Base-by-base conservation (phyloP, 805 yeast species). In the Starmerella floris region DNA sequence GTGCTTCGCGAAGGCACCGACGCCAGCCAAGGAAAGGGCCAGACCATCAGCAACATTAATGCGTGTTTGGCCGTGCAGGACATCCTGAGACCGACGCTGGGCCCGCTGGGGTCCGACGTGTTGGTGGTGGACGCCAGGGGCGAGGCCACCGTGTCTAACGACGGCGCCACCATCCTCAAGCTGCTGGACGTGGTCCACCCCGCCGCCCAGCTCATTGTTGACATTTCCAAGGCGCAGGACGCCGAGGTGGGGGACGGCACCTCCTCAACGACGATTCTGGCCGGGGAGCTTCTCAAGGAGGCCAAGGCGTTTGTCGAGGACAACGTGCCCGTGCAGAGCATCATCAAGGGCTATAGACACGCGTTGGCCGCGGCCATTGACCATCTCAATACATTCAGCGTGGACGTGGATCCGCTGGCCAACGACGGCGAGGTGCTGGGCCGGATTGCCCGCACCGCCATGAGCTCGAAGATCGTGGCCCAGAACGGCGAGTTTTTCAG, bases 241-340 rank as follows among this genome's bases (percentile, higher is more conserved):
- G 95, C 93, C 47, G 96, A 88, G 62, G 95, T 88, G 52, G 97
- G 97, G 47, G 97, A 91, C 59, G 99, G 99, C 53, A 91, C 99
- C 33, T 88, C 98, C 0, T 81, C 95, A 22, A 98, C 93, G 26
- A 85, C 96, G 0, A 82, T 91, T 11, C 66, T 88, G 44, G 77
- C 88, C 34, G 87, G 95, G 9, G 97, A 91, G 63, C 70, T 91
- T 45, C 69, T 91, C 52, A 84, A 84, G 59, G 97, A 91, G 63
- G 77, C 87, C 51, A 85, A 84, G 58, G 64, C 74, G 35, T 91
- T 88, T 59, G 83, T 91, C 46, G 98, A 91, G 64, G 99, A 91
- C 64, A 95, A 95, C 31, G 83, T 91, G 51, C 82, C 95, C 26
- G 78, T 96, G 4, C 94, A 84, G 59, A 72, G 85, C 37, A 83